A percentile compares a stretch with the other conserved stretches of the same genome.
phyloP scores from a whole-genome alignment of 2,329 filamentous ascomycete genomes.

The Cercospora sp. region DNA sequence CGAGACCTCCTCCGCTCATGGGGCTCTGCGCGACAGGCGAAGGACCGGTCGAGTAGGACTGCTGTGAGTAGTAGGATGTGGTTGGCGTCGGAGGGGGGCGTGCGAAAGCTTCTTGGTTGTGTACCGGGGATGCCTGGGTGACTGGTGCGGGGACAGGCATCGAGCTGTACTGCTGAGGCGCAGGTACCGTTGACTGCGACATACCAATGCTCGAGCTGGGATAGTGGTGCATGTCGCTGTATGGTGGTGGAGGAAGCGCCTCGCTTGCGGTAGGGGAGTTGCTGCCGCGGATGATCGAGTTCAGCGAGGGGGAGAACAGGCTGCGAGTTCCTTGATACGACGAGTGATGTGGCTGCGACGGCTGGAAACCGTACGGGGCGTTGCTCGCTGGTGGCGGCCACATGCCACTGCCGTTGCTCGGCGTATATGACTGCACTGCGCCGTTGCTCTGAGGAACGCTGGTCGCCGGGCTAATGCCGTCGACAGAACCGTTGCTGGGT shows the following conservation, averaged over 20 bases:
- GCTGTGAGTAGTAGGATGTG: slow-evolving; percentile 63
- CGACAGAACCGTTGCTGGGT: slow-evolving; percentile 59
- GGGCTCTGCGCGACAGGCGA: slow-evolving; percentile 54
- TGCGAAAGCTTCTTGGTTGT: slow-evolving; percentile 60
- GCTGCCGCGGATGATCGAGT: slow-evolving; percentile 54
- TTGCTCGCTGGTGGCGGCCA: slow-evolving; percentile 57
- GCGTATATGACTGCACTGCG: slow-evolving; percentile 59
- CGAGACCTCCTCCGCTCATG: slow-evolving; percentile 48
- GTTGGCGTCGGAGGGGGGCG: slow-evolving; percentile 61
- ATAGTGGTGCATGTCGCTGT: slow-evolving; percentile 64
- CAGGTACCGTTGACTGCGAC: slow-evolving; percentile 53
- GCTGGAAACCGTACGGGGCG: slow-evolving; percentile 56
- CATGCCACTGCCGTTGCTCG: slow-evolving; percentile 59
- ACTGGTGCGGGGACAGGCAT: slow-evolving; percentile 38
- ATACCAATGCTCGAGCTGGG: slow-evolving; percentile 57
- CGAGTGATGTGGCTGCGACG: slow-evolving; percentile 47
- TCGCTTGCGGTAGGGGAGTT: slow-evolving; percentile 64
- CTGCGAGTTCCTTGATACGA: slow-evolving; percentile 51
- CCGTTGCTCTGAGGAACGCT: slow-evolving; percentile 56
- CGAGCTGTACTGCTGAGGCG: slow-evolving; percentile 49
- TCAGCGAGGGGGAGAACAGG: slow-evolving; percentile 60
- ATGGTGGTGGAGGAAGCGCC: slow-evolving; percentile 65
- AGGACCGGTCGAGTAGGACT: slow-evolving; percentile 53
- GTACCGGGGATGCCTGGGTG: slow-evolving; percentile 53
- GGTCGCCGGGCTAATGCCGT: slow-evolving; percentile 64